Evolutionary conservation across 805 yeast genomes (phyloP), one percentile per base, ranked within the genome.

Genomic region (Clavispora carvajalis): DNA sequence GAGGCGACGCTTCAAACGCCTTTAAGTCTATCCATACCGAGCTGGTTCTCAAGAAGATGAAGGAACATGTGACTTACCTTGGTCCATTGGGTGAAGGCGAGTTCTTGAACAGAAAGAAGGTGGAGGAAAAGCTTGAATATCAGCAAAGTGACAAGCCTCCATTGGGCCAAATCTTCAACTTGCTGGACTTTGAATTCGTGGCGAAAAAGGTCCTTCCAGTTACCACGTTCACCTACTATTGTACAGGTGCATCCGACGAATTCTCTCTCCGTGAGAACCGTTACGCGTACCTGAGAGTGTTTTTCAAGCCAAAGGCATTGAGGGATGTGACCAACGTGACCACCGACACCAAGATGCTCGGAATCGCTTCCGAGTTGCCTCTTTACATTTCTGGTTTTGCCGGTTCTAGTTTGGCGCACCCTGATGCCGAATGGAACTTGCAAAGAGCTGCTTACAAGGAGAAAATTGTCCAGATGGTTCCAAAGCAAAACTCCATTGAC

Each of bases 301-400:
- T 34, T 12, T 39, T 39, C 21, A 19, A 22, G 34, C 41, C 41
- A 23, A 34, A 34, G 31, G 37, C 24, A 17, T 22, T 39, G 15
- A 21, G 15, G 10, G 29, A 38, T 21, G 37, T 38, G 29, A 7
- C 15, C 7, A 13, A n/a, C 25, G 37, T 33, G 26, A 23, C 41
- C 19, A 33, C 41, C 31, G 12, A 25, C 11, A 33, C 41, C 13
- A 15, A 15, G 8, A 38, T 38, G 41, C 33, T 38, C 2, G 41
- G 41, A 2, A 4, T 25, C 17, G 36, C 25, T n/a, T 7, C 34
- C 7, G 34, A 38, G 29, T 18, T 38, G 24, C 41, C 41, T 4
- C 41, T 38, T 24, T 38, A 38, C 37, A 38, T 38, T 13, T 38
- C 41, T 9, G 41, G 41, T 5, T 38, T 38, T 19, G 41, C 41